phyloP scores from a whole-genome alignment of 2,329 filamentous ascomycete species.

The Myriosclerotinia curreyana region DNA sequence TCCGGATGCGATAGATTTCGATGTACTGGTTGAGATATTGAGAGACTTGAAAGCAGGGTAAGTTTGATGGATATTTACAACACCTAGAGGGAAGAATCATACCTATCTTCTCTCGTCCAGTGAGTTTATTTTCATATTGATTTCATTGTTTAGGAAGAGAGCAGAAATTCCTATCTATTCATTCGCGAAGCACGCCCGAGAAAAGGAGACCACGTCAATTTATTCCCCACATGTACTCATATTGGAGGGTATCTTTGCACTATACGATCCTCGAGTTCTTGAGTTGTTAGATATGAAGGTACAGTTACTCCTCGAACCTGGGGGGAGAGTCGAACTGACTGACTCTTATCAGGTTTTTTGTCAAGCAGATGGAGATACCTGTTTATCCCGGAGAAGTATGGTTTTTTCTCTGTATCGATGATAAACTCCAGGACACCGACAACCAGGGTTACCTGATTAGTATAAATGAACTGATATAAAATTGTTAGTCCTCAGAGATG shows the following conservation, averaged over 20 bases:
- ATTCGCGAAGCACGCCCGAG: conserved; percentile 82
- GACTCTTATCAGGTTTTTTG: conserved; percentile 69
- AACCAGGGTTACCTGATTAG: not conserved
- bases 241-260: conserved; percentile 90
- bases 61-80: conserved; percentile 4
- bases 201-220: conserved; percentile 77
- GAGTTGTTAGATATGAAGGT: conserved; percentile 89
- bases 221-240: conserved; percentile 97
- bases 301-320: conserved; percentile 29
- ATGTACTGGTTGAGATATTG: conserved; percentile 75
- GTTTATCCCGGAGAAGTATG: conserved; percentile 81
- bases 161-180: conserved; percentile 94
- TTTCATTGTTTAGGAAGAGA: conserved; percentile 59
- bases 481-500: conserved; percentile 66
- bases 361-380: conserved; percentile 92
- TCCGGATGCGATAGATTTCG: conserved; percentile 92
- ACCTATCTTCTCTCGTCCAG: not conserved
- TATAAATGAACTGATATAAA: conserved; percentile 19
- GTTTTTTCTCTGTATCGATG: not conserved
- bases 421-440: not conserved
- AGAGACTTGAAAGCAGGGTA: conserved; percentile 90
- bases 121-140: conserved; percentile 9
- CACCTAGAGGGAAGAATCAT: not conserved
- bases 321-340: conserved; percentile 13
- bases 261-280: conserved; percentile 82